Evolutionary conservation across 768 basidiomycete species (phyloP).

Genomic region (Boletus patriciae): DNA sequence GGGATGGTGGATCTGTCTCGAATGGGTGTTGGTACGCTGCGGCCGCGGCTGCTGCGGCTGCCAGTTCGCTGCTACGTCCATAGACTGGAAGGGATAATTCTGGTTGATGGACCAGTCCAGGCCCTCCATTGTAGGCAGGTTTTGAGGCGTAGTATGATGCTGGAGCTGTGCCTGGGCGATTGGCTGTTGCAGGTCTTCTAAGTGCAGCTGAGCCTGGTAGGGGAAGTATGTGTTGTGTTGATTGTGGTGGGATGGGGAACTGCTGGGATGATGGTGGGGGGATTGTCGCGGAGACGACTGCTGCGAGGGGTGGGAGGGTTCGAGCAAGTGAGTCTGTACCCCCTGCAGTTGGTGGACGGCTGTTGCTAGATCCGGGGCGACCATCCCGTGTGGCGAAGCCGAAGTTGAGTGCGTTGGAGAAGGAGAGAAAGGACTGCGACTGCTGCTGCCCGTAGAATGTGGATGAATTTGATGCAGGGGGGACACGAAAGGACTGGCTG

Average conservation of each 20-base stretch:
- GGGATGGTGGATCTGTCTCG: slow-evolving; percentile 34
- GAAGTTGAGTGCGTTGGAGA: slow-evolving; percentile 49
- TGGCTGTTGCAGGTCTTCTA: slow-evolving; percentile 58
- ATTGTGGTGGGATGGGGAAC: slow-evolving; percentile 42
- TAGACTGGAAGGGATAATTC: slow-evolving; percentile 42
- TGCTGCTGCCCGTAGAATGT: slow-evolving; percentile 42
- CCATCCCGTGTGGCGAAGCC: slow-evolving; percentile 41
- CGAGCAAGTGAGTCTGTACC: slow-evolving; percentile 43
- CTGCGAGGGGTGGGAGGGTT: slow-evolving; percentile 72
- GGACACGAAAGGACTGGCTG: slow-evolving; percentile 81
- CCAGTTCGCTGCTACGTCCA: slow-evolving; percentile 43
- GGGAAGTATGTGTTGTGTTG: slow-evolving; percentile 54
- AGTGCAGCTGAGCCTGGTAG: slow-evolving; percentile 53
- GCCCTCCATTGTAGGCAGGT: slow-evolving; percentile 48
- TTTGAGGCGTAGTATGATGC: slow-evolving; percentile 56
- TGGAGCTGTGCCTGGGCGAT: slow-evolving; percentile 71
- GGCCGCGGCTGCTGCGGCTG: slow-evolving; percentile 32
- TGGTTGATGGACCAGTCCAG: slow-evolving; percentile 53
- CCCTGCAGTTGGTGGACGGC: slow-evolving; percentile 55
- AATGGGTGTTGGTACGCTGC: slow-evolving; percentile 33
- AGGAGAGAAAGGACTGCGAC: slow-evolving; percentile 71
- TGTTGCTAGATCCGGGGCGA: slow-evolving; percentile 48
- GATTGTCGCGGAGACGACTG: slow-evolving; percentile 75
- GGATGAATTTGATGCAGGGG: slow-evolving; percentile 44
- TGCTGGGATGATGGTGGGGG: slow-evolving; percentile 43